Percentiles rank a stretch among this genome's conserved stretches.
phyloP scores from a whole-genome alignment of 345 rosid genomes.

The Zanthoxylum bungeanum region DNA sequence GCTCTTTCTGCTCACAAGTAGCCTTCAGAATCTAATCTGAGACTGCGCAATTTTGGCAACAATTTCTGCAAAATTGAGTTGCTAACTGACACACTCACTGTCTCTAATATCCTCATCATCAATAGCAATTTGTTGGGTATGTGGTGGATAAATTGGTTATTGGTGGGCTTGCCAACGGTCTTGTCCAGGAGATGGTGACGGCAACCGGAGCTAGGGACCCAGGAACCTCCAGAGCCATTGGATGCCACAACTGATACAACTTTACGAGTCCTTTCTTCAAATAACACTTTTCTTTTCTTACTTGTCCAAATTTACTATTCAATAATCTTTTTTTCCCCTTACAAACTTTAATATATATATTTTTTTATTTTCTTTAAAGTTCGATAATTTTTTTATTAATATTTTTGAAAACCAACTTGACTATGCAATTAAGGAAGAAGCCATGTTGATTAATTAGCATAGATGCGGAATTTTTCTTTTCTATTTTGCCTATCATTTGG shows the following conservation, averaged over 20 bases:
- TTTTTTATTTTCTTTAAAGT: too few species aligned
- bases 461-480: too few species aligned
- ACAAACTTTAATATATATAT: neutral
- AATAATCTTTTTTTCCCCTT: too few species aligned
- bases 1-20: neutral
- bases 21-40: neutral
- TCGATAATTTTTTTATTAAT: too few species aligned
- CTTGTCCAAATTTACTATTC: neutral
- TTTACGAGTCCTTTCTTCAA: too few species aligned
- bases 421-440: too few species aligned
- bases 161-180: neutral
- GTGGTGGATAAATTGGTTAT: neutral
- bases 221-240: neutral
- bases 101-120: neutral
- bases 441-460: too few species aligned
- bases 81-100: neutral
- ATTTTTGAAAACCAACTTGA: too few species aligned
- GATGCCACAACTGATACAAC: neutral
- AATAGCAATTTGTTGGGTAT: neutral
- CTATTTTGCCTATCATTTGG: too few species aligned
- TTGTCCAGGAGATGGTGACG: neutral
- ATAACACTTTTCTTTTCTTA: too few species aligned
- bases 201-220: neutral
- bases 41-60: neutral
- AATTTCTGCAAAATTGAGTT: neutral